phyloP scores from a whole-genome alignment of 768 basidiomycete species.

The Roridomyces roridus region DNA sequence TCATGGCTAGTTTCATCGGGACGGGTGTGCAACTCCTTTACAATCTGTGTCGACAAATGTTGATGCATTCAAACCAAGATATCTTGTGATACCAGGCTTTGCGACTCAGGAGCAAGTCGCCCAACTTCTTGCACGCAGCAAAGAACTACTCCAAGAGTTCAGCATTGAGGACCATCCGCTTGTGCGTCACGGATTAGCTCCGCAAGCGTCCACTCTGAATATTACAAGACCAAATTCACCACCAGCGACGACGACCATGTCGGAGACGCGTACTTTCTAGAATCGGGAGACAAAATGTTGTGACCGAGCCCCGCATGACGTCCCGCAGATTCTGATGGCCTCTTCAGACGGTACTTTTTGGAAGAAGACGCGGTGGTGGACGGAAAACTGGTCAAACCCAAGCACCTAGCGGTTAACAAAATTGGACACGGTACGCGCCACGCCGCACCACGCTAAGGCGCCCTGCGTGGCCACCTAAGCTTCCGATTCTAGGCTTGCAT shows the following conservation, averaged over 20 bases:
- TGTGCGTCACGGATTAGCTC: conserved; percentile 45
- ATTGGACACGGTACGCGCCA: conserved; percentile 77
- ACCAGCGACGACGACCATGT: conserved; percentile 79
- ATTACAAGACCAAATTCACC: conserved; percentile 83
- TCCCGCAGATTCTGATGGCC: neutral
- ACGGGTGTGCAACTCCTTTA: conserved; percentile 51
- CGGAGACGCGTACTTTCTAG: conserved; percentile 93
- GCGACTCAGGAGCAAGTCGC: conserved; percentile 61
- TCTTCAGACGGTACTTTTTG: conserved; percentile 80
- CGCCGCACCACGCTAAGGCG: neutral
- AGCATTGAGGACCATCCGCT: conserved; percentile 79
- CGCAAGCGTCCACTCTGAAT: neutral
- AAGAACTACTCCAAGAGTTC: conserved; percentile 81
- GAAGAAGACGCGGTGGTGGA: conserved; percentile 83
- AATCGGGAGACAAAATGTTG: conserved; percentile 89
- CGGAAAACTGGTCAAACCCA: conserved; percentile 74
- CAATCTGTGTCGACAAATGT: neutral
- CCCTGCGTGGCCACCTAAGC: neutral
- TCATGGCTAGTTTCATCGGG: conserved; percentile 55
- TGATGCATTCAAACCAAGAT: conserved; percentile 49
- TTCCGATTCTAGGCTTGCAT: conserved; percentile 68
- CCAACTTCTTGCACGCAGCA: conserved; percentile 72
- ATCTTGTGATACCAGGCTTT: conserved; percentile 81
- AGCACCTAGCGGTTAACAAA: conserved; percentile 90
- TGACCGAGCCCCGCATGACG: no score